These are phyloP conservation scores for Botryotinia narcissicola DNA, from an alignment of 2,329 filamentous ascomycete species.

Conservation along the genomic window DNA sequence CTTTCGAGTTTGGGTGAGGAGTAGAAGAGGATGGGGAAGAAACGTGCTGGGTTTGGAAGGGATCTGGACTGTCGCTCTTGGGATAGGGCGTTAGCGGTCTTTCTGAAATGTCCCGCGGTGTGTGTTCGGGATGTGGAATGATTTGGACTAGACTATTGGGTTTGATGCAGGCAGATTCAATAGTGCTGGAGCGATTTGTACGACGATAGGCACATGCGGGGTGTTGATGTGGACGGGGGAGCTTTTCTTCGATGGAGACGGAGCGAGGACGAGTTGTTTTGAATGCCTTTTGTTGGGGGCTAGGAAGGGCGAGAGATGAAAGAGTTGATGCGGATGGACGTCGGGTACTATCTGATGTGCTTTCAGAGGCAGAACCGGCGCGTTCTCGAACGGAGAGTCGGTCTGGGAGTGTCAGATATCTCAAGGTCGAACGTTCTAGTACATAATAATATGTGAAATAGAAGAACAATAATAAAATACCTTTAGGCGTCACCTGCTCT, in stretches of 20 bases:
- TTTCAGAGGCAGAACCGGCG: background rate
- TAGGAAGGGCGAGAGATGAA: background rate
- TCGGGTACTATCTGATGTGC: background rate
- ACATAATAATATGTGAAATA: background rate
- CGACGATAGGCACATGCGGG: constrained; percentile 4
- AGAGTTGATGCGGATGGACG: constrained; percentile 3
- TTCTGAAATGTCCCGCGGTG: constrained; percentile 14
- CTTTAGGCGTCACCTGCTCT: background rate
- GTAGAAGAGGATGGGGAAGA: background rate
- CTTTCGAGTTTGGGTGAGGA: background rate
- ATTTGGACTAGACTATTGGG: background rate
- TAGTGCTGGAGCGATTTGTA: constrained; percentile 18
- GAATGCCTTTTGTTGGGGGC: background rate
- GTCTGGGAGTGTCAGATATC: background rate
- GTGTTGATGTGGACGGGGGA: constrained; percentile 6
- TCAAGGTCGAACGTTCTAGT: too few relatives aligned
- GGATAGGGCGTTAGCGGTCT: constrained; percentile 27
- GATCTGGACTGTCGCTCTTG: constrained; percentile 10
- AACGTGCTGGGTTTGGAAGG: background rate
- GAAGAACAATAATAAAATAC: background rate
- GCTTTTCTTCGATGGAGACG: constrained; percentile 18
- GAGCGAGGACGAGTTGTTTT: constrained; percentile 7
- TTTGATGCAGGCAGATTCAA: constrained; percentile 16
- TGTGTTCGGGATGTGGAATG: background rate
- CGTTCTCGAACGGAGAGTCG: background rate